Conservation (phyloP, 805 yeast genomes). For the Candida maltosa region DNA sequence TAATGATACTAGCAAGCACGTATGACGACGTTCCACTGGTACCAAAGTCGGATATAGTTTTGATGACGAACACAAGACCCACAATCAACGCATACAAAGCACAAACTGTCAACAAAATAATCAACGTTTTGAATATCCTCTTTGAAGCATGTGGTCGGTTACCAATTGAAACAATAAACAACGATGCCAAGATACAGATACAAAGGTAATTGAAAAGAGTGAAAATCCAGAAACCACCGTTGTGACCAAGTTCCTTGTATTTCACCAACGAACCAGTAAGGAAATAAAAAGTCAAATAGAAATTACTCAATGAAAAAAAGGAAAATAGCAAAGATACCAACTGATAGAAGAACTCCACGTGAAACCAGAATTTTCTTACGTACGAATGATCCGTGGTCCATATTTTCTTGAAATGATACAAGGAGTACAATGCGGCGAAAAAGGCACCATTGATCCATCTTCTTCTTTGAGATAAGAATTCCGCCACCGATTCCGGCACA, state of each 20-base stretch:
- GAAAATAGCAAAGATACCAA: constrained; percentile 76
- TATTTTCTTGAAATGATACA: constrained; percentile 70
- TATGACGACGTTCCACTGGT: constrained; percentile 35
- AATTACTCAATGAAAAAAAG: constrained; percentile 89
- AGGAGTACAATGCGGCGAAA: constrained; percentile 88
- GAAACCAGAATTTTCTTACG: constrained; percentile 65
- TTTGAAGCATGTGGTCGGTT: constrained; percentile 97
- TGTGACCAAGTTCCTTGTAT: constrained; percentile 46
- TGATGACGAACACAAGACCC: constrained; percentile 75
- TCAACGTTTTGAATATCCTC: constrained; percentile 67
- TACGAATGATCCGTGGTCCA: constrained; percentile 77
- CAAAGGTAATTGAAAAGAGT: constrained; percentile 83
- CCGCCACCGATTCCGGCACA: constrained; percentile 86
- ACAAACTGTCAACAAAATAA: constrained; percentile 71
- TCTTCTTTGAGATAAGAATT: constrained; percentile 86
- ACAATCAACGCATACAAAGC: constrained; percentile 78
- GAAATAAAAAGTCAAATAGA: constrained; percentile 88
- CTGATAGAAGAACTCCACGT: constrained; percentile 81
- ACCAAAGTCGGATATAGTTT: constrained; percentile 44
- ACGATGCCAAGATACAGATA: constrained; percentile 78
- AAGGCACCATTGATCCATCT: constrained; percentile 97
- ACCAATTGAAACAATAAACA: constrained; percentile 92
- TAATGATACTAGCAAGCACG: constrained; percentile 71
- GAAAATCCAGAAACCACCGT: constrained; percentile 81
- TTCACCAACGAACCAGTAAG: constrained; percentile 77